Evolutionary conservation across 805 yeast species (phyloP).

Genomic region (Saturnispora besseyi): DNA sequence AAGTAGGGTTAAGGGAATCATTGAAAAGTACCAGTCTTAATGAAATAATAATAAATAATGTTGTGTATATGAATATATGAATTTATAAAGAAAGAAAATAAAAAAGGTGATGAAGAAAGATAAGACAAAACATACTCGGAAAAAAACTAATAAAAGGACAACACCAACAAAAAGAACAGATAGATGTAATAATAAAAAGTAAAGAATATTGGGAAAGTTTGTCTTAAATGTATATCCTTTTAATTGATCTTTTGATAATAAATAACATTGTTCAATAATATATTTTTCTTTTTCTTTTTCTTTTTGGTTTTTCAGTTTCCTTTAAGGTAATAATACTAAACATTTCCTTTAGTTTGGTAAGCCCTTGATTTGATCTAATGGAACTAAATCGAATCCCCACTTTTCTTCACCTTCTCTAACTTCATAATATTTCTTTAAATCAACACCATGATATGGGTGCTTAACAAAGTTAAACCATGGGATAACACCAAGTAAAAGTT

Average conservation of each 20-base stretch:
- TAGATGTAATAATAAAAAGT: not conserved
- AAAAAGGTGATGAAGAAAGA: too few relatives aligned
- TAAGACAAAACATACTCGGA: too few relatives aligned
- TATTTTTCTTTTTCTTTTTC: too few relatives aligned
- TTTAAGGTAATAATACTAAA: too few relatives aligned
- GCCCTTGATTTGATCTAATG: constrained; percentile 39
- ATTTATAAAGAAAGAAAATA: not conserved
- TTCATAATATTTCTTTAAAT: constrained; percentile 50
- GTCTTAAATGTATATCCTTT: not conserved
- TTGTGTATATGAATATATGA: constrained; percentile 3
- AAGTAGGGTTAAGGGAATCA: not conserved
- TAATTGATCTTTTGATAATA: not conserved
- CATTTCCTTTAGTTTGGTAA: constrained; percentile 7
- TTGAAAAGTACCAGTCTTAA: not conserved
- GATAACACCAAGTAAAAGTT: constrained; percentile 46
- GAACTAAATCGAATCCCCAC: constrained; percentile 45
- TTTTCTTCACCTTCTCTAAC: constrained; percentile 49
- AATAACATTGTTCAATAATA: too few relatives aligned
- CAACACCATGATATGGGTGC: constrained; percentile 79
- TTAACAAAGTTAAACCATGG: constrained; percentile 79
- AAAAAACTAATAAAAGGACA: too few relatives aligned
- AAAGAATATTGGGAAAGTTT: not conserved
- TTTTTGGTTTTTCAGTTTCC: too few relatives aligned
- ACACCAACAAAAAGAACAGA: too few relatives aligned
- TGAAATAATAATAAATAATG: constrained; percentile 3